Evolutionary conservation across 2,329 filamentous ascomycete species (phyloP).

Genomic region (Neurospora crassa): DNA sequence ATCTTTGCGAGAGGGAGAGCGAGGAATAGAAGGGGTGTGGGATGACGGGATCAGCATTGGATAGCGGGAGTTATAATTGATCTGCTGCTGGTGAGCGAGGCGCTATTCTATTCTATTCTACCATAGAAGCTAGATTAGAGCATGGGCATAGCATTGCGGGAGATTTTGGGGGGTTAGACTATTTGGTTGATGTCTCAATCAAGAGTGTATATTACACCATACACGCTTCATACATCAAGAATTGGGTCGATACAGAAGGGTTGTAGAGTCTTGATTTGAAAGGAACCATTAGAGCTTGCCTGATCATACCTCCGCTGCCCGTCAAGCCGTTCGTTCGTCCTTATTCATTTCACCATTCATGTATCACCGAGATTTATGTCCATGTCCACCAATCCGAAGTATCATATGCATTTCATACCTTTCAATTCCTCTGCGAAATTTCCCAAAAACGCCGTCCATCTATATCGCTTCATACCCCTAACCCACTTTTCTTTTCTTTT

Average conservation of each 20-base stretch:
- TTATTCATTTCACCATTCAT: too few relatives aligned
- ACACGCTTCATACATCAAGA: neutral
- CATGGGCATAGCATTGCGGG: neutral
- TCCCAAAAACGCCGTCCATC: neutral
- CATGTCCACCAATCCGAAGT: too few relatives aligned
- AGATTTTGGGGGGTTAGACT: neutral
- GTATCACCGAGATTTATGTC: too few relatives aligned
- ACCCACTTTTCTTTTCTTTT: too few relatives aligned
- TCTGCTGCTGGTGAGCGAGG: neutral
- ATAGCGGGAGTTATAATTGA: neutral
- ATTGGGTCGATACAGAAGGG: neutral
- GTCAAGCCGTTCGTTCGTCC: too few relatives aligned
- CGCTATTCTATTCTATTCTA: neutral
- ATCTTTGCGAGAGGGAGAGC: too few relatives aligned
- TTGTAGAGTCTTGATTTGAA: too few relatives aligned
- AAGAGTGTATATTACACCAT: neutral
- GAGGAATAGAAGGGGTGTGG: neutral
- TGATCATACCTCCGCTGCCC: neutral
- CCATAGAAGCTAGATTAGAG: neutral
- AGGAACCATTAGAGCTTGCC: too few relatives aligned
- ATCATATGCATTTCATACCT: too few relatives aligned
- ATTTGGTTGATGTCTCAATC: neutral
- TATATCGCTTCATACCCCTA: neutral
- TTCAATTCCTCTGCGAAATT: neutral
- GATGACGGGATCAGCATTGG: neutral